Percentiles rank a stretch among this genome's conserved stretches.
Evolutionary conservation across 2,329 filamentous ascomycete species (phyloP).

Genomic region (Exophiala oligosperma): DNA sequence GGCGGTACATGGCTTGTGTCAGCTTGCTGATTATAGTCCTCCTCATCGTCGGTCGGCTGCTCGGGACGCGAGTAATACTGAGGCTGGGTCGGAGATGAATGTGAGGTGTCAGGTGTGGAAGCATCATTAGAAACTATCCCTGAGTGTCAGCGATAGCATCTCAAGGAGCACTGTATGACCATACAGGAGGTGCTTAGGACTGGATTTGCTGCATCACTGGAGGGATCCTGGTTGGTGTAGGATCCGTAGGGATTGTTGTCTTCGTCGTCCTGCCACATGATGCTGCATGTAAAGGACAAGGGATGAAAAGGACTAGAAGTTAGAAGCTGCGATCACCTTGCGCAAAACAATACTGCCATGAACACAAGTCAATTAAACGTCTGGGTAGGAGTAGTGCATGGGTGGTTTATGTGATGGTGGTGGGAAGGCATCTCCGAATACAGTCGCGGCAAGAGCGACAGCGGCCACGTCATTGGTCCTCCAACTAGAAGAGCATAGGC

Average conservation of each 20-base stretch:
- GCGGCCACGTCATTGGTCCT: too few species aligned
- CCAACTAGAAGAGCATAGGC: too few species aligned
- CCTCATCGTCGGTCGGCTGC: slow-evolving; percentile 61
- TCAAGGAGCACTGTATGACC: background rate
- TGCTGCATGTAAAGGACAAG: slow-evolving; percentile 30
- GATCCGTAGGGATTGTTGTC: slow-evolving; percentile 98
- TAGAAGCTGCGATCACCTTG: slow-evolving; percentile 1
- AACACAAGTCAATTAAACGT: background rate
- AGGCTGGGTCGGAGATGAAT: slow-evolving; percentile 67
- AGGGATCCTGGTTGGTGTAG: slow-evolving; percentile 75
- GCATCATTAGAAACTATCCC: slow-evolving; percentile 60
- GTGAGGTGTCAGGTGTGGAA: slow-evolving; percentile 67
- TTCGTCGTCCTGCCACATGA: slow-evolving; percentile 94
- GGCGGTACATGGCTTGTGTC: slow-evolving; percentile 57
- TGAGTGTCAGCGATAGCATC: slow-evolving; percentile 6
- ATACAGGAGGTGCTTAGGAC: slow-evolving; percentile 20
- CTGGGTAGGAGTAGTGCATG: too few species aligned
- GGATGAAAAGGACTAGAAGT: background rate
- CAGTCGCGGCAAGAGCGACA: too few species aligned
- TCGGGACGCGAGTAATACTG: slow-evolving; percentile 54
- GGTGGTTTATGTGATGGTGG: too few species aligned
- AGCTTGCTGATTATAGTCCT: slow-evolving; percentile 48
- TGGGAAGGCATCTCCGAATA: too few species aligned
- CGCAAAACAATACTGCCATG: background rate
- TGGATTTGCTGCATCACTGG: slow-evolving; percentile 13